Evolutionary conservation across 768 basidiomycete species (phyloP).

Genomic region (Hypholoma sublateritium): DNA sequence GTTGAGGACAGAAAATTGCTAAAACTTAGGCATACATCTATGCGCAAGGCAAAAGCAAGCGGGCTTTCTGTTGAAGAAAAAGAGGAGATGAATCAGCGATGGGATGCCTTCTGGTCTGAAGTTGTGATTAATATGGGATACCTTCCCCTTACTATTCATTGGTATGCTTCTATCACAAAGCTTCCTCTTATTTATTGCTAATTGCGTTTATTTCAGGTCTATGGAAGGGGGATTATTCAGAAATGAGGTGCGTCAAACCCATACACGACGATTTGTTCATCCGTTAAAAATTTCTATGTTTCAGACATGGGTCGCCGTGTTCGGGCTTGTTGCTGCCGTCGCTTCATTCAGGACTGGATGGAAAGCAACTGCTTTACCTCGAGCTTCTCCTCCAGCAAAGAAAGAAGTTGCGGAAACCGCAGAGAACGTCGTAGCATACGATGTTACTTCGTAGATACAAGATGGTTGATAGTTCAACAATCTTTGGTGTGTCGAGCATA

Average conservation of each 20-base stretch:
- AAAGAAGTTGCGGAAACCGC: conserved; percentile 21
- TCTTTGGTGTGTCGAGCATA: too few relatives aligned
- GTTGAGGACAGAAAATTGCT: conserved; percentile 66
- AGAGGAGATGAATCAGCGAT: conserved; percentile 53
- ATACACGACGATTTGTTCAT: not conserved
- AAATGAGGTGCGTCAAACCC: conserved; percentile 50
- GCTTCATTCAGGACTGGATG: conserved; percentile 69
- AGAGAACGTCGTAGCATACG: conserved; percentile 22
- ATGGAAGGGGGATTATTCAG: conserved; percentile 63
- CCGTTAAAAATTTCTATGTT: conserved; percentile 3
- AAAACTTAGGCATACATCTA: conserved; percentile 48
- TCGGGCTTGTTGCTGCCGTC: conserved; percentile 49
- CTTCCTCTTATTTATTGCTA: not conserved
- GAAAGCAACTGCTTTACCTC: conserved; percentile 61
- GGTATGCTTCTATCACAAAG: conserved; percentile 43
- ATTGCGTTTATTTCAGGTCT: conserved; percentile 51
- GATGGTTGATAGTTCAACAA: too few relatives aligned
- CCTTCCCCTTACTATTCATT: conserved; percentile 83
- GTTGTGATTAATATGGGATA: conserved; percentile 71
- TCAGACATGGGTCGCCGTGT: conserved; percentile 42
- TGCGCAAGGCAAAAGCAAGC: conserved; percentile 59
- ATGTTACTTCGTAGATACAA: conserved; percentile 19
- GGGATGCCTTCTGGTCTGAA: conserved; percentile 73
- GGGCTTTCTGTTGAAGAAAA: conserved; percentile 49
- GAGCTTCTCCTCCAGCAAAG: conserved; percentile 13